A percentile compares a stretch with the other conserved stretches of the same genome.
Evolutionary conservation across 148 eudicot species (phyloP).

Genomic region (Oxyria digyna): DNA sequence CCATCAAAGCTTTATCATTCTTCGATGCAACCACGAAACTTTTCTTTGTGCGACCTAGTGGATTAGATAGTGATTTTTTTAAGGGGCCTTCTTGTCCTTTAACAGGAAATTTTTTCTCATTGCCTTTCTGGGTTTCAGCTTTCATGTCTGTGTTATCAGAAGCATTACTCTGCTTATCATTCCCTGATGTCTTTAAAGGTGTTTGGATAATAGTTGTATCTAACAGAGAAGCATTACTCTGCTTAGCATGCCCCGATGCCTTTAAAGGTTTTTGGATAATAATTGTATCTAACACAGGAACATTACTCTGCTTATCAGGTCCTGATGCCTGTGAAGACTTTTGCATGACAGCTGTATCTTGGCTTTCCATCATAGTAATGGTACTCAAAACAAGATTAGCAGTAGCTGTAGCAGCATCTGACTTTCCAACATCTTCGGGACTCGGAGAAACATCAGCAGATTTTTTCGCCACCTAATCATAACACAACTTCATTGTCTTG

Average conservation of each 20-base stretch:
- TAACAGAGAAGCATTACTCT: conserved; percentile 9
- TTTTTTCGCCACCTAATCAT: conserved; percentile 13
- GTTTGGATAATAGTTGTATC: conserved; percentile 11
- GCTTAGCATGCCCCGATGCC: conserved; percentile 15
- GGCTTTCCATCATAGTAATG: not conserved
- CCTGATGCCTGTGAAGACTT: conserved; percentile 20
- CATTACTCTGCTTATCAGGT: conserved; percentile 10
- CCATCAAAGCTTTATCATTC: conserved; percentile 3
- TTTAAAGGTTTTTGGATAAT: conserved; percentile 15
- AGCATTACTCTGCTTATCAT: conserved; percentile 9
- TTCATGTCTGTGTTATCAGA: conserved; percentile 1
- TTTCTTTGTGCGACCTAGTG: conserved; percentile 5
- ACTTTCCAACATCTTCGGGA: not conserved
- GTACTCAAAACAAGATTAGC: conserved; percentile 8
- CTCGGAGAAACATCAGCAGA: conserved; percentile 10
- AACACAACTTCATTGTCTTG: not conserved
- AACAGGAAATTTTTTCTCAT: conserved; percentile 18
- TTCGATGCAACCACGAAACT: not conserved
- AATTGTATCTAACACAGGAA: conserved; percentile 6
- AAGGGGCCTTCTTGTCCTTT: conserved; percentile 14
- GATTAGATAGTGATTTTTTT: conserved; percentile 6
- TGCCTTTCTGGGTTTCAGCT: conserved; percentile 9
- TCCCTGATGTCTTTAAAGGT: conserved; percentile 19
- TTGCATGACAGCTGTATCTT: conserved; percentile 2
- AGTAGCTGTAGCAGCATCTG: not conserved